A percentile compares a stretch with the other conserved stretches of the same genome.
These are phyloP conservation scores for Blakeslea trispora DNA, from an alignment of 371 early-diverging fungal genomes.

Conservation along the genomic window DNA sequence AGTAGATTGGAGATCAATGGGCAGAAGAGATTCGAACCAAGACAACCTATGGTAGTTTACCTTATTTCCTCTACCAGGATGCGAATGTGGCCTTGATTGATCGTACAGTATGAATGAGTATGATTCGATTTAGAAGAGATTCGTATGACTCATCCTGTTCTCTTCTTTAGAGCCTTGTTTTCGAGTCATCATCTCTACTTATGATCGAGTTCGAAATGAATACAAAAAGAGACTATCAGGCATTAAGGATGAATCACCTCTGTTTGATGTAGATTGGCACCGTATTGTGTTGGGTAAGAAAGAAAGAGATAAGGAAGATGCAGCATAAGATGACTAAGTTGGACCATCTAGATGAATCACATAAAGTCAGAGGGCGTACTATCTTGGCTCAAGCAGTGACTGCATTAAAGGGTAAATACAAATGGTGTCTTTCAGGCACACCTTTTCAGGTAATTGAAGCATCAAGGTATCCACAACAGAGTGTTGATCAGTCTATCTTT, in stretches of 20 bases:
- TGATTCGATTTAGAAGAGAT: too few species aligned
- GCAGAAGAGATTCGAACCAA: constrained; percentile 62
- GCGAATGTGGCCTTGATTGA: constrained; percentile 33
- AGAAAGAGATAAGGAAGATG: too few species aligned
- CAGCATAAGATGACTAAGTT: too few species aligned
- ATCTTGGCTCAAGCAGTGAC: constrained; percentile 30
- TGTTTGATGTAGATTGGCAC: constrained; percentile 52
- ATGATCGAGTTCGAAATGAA: constrained; percentile 41
- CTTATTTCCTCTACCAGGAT: constrained; percentile 43
- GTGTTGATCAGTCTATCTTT: too few species aligned
- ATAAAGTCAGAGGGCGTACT: constrained; percentile 58
- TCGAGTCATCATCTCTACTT: constrained; percentile 44
- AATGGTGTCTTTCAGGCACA: constrained; percentile 90
- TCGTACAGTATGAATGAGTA: too few species aligned
- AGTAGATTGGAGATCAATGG: constrained; percentile 67
- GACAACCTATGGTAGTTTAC: constrained; percentile 49
- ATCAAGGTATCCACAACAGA: background rate
- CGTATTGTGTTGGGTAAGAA: constrained; percentile 47
- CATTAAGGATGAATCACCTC: constrained; percentile 18
- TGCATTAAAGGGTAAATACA: constrained; percentile 36
- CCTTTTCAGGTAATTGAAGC: constrained; percentile 54
- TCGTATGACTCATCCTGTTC: background rate
- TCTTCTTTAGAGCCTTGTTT: constrained; percentile 34
- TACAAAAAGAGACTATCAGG: constrained; percentile 20
- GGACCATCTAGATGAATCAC: constrained; percentile 81